Evolutionary conservation across 1,284 basidiomycete species (phyloP), one percentile per base, ranked within the genome.

Genomic region (Tilletia setariae): DNA sequence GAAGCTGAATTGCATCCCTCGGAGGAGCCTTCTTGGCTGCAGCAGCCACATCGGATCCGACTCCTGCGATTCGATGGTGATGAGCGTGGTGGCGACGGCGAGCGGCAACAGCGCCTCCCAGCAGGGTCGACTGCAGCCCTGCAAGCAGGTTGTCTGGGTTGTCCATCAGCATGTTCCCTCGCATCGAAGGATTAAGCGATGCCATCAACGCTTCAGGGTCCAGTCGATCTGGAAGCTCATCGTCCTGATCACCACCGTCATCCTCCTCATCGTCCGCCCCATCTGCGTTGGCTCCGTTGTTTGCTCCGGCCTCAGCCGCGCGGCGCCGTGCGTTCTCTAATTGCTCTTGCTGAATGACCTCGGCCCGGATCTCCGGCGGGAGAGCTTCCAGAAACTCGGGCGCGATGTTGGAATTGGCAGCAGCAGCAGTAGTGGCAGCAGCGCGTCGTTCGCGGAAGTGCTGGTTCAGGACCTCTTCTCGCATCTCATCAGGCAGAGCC

Each of bases 401-500:
- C 79, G 91, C 95, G 83, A 99, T 95, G 76, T 90, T 90, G 0
- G 93, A 92, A 2, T 89, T 86, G 44, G 89, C 89, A 7, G 74
- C 70, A 13, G 82, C 78, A 16, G 79, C 79, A 0, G 91, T 87
- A 3, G 91, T 90, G 71, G 73, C 72, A 0, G 77, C 75, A 19
- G 79, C 78, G 19, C 91, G 90, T 70, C 77, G 80, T 79, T 98
- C 95, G 15, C 94, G 90, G 76, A 98, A 89, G 80, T 98, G 94
- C 82, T 98, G 96, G 80, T 95, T 95, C 65, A 99, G 87, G 32
- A 98, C 94, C 82, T 99, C 96, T 81, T 97, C 95, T 62, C 96
- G 89, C 91, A 99, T 96, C 75, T 98, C 95, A 81, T 98, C 96
- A 0, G 96, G 96, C 30, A 99, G 85, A 21, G 96, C 96, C 84